Percentiles rank a stretch among this genome's conserved stretches.
These are phyloP conservation scores for Pythium scleroteichum DNA, from an alignment of 352 stramenopile genomes.

Conservation along the genomic window DNA sequence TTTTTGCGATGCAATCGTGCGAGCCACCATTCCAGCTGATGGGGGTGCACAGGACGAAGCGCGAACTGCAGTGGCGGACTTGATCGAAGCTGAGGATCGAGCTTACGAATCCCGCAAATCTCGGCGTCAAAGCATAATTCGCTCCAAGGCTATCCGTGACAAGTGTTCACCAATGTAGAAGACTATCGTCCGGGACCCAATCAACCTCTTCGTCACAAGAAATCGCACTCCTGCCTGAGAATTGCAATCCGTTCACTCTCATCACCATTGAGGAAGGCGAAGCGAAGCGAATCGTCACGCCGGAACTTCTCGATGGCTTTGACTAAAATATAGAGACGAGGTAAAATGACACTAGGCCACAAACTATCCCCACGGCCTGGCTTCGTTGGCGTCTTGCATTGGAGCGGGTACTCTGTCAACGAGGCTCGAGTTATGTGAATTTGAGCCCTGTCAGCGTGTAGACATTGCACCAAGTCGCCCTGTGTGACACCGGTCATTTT, in stretches of 20 bases:
- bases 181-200: neutral
- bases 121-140: constrained; percentile 7
- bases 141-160: constrained; percentile 4
- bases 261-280: constrained; percentile 65
- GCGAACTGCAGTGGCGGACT: constrained; percentile 67
- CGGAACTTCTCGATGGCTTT: constrained; percentile 51
- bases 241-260: constrained; percentile 44
- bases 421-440: constrained; percentile 63
- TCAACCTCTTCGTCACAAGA: constrained; percentile 36
- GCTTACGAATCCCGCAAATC: constrained; percentile 46
- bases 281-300: constrained; percentile 45
- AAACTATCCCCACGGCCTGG: constrained; percentile 29
- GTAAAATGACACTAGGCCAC: constrained; percentile 65
- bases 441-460: constrained; percentile 41
- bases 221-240: constrained; percentile 52
- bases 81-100: constrained; percentile 79
- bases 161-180: constrained; percentile 41
- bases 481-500: constrained; percentile 68
- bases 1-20: constrained; percentile 74
- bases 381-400: neutral
- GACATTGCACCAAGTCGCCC: constrained; percentile 73
- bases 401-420: constrained; percentile 43
- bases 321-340: constrained; percentile 58
- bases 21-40: constrained; percentile 42
- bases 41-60: constrained; percentile 37